Conservation (phyloP, 257 asterid genomes). For the Sherardia arvensis region DNA sequence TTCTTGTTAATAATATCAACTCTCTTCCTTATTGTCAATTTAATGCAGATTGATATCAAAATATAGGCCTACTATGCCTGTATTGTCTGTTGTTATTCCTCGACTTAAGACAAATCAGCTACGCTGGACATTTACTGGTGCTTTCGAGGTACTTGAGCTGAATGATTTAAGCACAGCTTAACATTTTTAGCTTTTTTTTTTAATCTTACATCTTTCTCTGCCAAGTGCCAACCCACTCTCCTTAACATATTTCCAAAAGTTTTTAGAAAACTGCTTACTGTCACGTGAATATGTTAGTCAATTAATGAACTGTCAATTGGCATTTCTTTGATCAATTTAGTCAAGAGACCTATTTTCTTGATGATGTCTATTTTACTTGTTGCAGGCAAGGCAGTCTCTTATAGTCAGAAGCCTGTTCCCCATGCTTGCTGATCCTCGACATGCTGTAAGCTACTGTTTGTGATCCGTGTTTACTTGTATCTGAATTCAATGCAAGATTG, state of each 20-base stretch:
- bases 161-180: background rate
- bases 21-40: background rate
- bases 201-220: background rate
- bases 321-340: background rate
- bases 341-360: background rate
- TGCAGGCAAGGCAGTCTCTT: conserved; percentile 87
- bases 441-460: conserved; percentile 49
- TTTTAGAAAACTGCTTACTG: background rate
- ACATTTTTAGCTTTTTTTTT: background rate
- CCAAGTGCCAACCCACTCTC: background rate
- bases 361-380: background rate
- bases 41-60: conserved; percentile 68
- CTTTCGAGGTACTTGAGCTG: conserved; percentile 60
- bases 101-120: conserved; percentile 89
- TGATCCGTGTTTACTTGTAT: background rate
- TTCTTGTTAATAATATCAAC: background rate
- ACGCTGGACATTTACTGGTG: conserved; percentile 84
- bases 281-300: background rate
- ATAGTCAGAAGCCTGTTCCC: conserved; percentile 86
- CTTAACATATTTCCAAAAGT: background rate
- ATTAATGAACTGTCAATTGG: background rate
- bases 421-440: conserved; percentile 93
- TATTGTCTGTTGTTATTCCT: conserved; percentile 80
- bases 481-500: background rate
- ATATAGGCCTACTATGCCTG: conserved; percentile 96